These are phyloP conservation scores for Arachis monticola DNA, from an alignment of 331 rosid genomes.

Conservation along the genomic window DNA sequence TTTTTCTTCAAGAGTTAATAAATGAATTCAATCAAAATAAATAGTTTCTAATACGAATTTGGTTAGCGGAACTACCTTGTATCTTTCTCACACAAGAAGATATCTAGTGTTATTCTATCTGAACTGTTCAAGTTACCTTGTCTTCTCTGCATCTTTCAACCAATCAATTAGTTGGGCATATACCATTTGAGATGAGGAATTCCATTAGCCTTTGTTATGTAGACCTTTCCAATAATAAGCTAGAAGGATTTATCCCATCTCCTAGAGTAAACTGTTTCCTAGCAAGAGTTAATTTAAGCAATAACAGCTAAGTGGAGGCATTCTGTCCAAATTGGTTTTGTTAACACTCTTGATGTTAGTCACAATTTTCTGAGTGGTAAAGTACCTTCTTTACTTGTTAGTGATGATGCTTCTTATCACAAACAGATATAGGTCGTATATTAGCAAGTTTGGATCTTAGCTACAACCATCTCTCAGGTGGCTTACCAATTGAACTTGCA, in stretches of 20 bases:
- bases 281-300: neutral
- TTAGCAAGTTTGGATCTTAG: constrained; percentile 24
- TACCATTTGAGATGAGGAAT: neutral
- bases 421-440: no score
- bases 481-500: neutral
- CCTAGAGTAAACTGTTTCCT: neutral
- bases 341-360: neutral
- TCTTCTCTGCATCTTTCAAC: neutral
- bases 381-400: no score
- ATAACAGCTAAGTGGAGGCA: neutral
- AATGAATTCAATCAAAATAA: no score
- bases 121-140: neutral
- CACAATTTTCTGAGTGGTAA: constrained; percentile 23
- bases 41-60: neutral
- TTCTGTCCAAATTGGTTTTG: neutral
- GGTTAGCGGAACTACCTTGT: neutral
- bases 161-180: neutral
- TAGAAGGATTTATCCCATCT: neutral
- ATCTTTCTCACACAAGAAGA: neutral
- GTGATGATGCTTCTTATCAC: no score
- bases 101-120: neutral
- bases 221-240: neutral
- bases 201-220: neutral
- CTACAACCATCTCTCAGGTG: constrained; percentile 2
- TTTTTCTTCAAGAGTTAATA: no score